These are phyloP conservation scores for Arxiozyma slooffiae DNA, from an alignment of 1,139 yeast species.

Conservation along the genomic window DNA sequence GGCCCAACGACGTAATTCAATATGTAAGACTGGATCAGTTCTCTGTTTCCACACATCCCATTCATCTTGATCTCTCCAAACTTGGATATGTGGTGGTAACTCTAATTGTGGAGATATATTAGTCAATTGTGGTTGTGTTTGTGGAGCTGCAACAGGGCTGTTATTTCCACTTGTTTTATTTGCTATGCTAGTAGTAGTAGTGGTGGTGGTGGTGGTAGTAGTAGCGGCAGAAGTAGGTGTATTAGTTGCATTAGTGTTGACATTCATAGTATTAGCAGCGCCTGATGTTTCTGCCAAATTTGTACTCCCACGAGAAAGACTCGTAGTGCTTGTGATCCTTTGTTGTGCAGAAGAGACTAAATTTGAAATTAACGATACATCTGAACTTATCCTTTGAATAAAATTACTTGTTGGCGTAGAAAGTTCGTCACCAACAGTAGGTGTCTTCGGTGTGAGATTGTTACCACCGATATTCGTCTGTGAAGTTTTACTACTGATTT, in stretches of 20 bases:
- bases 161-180: not conserved
- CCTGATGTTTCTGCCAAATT: not conserved
- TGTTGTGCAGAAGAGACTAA: constrained; percentile 3
- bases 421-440: not conserved
- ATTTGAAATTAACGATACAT: constrained; percentile 4
- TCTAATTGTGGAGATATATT: constrained; percentile 26
- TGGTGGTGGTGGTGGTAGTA: not conserved
- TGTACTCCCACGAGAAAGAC: constrained; percentile 4
- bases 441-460: not conserved
- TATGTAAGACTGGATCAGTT: constrained; percentile 86
- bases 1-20: constrained; percentile 92
- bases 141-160: not conserved
- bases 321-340: constrained; percentile 1
- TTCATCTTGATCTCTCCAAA: constrained; percentile 88
- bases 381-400: constrained; percentile 5
- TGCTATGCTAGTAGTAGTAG: not conserved
- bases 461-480: not conserved
- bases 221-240: not conserved
- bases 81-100: constrained; percentile 52
- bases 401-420: not conserved
- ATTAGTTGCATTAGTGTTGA: not conserved
- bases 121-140: not conserved
- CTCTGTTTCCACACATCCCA: constrained; percentile 82
- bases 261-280: not conserved
- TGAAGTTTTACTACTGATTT: constrained; percentile 6